Base-by-base conservation (phyloP, 2,329 filamentous ascomycete genomes). In the Lecanosticta acicola region DNA sequence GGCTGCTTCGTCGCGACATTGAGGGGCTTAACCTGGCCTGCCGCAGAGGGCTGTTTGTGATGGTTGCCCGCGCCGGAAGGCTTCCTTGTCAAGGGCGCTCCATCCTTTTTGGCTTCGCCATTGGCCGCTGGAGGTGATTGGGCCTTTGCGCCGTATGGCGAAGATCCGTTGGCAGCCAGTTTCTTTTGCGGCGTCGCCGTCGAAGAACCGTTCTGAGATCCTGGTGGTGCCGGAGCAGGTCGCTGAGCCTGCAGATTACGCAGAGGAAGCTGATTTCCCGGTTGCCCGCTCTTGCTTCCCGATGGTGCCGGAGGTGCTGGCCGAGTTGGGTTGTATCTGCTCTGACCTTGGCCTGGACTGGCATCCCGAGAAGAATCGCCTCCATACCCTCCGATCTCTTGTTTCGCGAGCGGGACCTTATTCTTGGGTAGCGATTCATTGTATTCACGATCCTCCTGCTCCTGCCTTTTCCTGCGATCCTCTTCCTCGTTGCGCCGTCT, bases 391-490 rank as follows among this genome's bases (percentile, higher is more conserved):
- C 87, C 87, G 56, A 97, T 71, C 66, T 97, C 93, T 68, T 96
- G 90, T 66, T 97, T 87, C 24, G 90, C 89, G 55, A 93, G 62
- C 2, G 87, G 87, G 9, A 82, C 71, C 64, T 87, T 87, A 53
- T 78, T 83, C 72, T 94, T 85, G 24, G 89, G 91, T 49, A 96
- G 71, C 18, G 87, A 88, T 29, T 87, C 85, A 66, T 97, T 95
- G 68, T 95, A 96, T 14, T 82, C 87, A 29, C 62, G 62, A 41
- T 65, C 60, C 63, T 93, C 89, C 57, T 87, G 75, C 41, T 95
- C 88, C 54, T 84, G 80, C 44, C 86, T 67, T 24, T 68, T 68
- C 46, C 68, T 65, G 48, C 73, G 69, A 41, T 64, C 61, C 29
- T 75, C 70, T 37, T 74, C 70, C 34, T 68, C 66, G 38, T 73